phyloP scores from a whole-genome alignment of 2,329 filamentous ascomycete species.

The Diaporthe longicolla region DNA sequence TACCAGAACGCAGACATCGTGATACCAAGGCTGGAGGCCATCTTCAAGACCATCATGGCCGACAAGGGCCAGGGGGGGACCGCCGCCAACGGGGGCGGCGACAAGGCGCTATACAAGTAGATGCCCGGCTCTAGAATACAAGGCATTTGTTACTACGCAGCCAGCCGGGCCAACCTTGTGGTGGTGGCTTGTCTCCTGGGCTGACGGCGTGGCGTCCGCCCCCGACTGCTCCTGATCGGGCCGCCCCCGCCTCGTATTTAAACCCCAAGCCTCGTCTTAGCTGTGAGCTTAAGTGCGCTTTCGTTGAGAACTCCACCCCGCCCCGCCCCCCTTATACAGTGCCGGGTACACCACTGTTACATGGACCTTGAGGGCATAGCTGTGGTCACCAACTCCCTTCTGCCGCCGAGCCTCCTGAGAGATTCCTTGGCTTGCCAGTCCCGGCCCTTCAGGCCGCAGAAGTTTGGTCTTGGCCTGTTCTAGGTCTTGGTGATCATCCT shows the following conservation, averaged over 20 bases:
- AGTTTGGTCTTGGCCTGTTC: neutral
- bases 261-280: conserved; percentile 5
- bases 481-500: neutral
- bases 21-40: conserved; percentile 66
- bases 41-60: conserved; percentile 62
- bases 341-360: no score
- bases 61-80: conserved; percentile 43
- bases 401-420: neutral
- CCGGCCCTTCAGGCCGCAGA: neutral
- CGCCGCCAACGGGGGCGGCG: conserved; percentile 5
- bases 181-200: neutral
- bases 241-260: conserved; percentile 22
- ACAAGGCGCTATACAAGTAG: conserved; percentile 34
- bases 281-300: conserved; percentile 7
- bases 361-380: neutral
- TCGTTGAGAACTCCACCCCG: no score
- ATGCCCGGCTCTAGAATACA: neutral
- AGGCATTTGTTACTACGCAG: neutral
- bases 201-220: conserved; percentile 9
- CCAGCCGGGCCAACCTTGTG: neutral
- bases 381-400: neutral
- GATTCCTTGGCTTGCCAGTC: conserved; percentile 7
- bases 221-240: neutral
- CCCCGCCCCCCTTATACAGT: no score
- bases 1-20: conserved; percentile 72